A percentile compares a stretch with the other conserved stretches of the same genome.
Evolutionary conservation across 257 asterid species (phyloP).

Genomic region (Salvia splendens): DNA sequence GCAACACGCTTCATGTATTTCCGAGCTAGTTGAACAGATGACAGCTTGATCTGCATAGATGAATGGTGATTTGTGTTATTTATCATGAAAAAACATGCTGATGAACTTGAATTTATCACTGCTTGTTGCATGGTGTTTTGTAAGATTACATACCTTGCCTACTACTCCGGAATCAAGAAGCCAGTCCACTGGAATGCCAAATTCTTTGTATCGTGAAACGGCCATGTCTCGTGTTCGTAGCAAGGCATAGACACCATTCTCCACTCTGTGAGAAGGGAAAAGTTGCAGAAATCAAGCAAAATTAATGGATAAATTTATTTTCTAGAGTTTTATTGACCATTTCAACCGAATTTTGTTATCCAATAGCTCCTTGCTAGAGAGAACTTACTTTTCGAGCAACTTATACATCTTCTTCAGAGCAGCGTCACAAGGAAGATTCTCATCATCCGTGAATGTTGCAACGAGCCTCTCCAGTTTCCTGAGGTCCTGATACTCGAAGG

Average conservation of each 20-base stretch:
- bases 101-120: background rate
- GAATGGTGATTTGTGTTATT: background rate
- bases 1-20: constrained; percentile 97
- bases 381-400: constrained; percentile 92
- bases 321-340: background rate
- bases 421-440: constrained; percentile 76
- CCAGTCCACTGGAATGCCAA: constrained; percentile 92
- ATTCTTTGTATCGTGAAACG: constrained; percentile 80
- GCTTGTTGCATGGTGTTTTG: constrained; percentile 1
- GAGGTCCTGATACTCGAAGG: constrained; percentile 91
- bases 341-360: constrained; percentile 5
- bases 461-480: constrained; percentile 82
- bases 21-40: constrained; percentile 84
- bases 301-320: background rate
- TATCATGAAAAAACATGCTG: background rate
- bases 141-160: constrained; percentile 80
- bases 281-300: background rate
- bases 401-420: constrained; percentile 94
- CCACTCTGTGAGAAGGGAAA: constrained; percentile 57
- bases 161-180: constrained; percentile 87
- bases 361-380: constrained; percentile 19
- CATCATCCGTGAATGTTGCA: constrained; percentile 74
- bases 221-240: constrained; percentile 94
- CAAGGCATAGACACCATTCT: constrained; percentile 79
- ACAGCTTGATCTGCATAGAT: constrained; percentile 78